phyloP scores from a whole-genome alignment of 2,329 filamentous ascomycete species.

The Colletotrichum euphorbiae region DNA sequence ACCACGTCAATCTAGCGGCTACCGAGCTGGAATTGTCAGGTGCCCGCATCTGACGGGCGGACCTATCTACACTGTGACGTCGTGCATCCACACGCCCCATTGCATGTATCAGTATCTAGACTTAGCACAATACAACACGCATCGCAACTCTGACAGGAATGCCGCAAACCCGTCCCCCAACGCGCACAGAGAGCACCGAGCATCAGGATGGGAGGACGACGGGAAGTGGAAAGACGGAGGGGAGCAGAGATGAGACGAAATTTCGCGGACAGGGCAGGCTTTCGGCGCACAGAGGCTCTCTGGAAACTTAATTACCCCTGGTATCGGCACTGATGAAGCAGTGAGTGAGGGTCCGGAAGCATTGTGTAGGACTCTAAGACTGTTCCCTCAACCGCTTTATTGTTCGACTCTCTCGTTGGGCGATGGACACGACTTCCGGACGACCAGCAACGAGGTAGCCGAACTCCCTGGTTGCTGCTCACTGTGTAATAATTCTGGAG shows the following conservation, averaged over 20 bases:
- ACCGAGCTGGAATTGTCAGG: too few species aligned
- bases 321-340: constrained; percentile 12
- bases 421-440: not conserved
- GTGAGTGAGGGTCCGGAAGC: constrained; percentile 2
- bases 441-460: not conserved
- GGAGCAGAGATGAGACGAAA: constrained; percentile 34
- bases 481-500: constrained; percentile 28
- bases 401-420: not conserved
- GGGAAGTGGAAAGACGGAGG: constrained; percentile 18
- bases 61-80: too few species aligned
- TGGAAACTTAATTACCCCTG: constrained; percentile 31
- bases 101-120: too few species aligned
- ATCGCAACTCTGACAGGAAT: too few species aligned
- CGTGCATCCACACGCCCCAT: too few species aligned
- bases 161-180: constrained; percentile 9
- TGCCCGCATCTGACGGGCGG: too few species aligned
- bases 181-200: not conserved
- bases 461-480: constrained; percentile 5
- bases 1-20: too few species aligned
- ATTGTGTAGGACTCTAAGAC: not conserved
- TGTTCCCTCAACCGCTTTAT: constrained; percentile 13
- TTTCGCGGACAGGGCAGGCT: constrained; percentile 24
- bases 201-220: constrained; percentile 23
- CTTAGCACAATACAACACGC: too few species aligned
- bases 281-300: constrained; percentile 32